Percentiles rank a stretch among this genome's conserved stretches.
These are phyloP conservation scores for Tagetes patula DNA, from an alignment of 129 eudicot species.

Conservation along the genomic window DNA sequence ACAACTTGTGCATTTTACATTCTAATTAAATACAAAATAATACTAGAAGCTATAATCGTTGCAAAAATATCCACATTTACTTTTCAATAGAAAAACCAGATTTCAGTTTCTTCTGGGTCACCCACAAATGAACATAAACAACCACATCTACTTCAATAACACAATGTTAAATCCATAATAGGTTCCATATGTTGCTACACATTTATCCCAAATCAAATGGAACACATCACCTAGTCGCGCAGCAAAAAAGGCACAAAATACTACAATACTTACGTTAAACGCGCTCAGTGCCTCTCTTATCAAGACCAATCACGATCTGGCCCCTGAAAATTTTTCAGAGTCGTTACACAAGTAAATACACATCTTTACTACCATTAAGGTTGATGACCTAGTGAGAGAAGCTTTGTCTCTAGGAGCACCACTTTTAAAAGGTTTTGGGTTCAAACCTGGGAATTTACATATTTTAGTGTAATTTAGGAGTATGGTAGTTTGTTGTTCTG, in stretches of 20 bases:
- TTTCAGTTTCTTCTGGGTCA: not conserved
- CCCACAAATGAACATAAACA: not conserved
- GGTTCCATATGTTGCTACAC: not conserved
- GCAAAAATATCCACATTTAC: not conserved
- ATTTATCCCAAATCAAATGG: conserved; percentile 5
- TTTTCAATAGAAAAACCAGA: not conserved
- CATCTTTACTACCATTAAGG: too few species aligned
- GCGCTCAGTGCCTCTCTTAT: conserved; percentile 27
- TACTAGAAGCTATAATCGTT: not conserved
- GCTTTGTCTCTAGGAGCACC: too few species aligned
- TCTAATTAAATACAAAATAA: not conserved
- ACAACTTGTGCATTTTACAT: not conserved
- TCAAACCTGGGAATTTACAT: too few species aligned
- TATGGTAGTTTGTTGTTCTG: too few species aligned
- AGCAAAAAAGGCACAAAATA: not conserved
- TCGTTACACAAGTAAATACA: not conserved
- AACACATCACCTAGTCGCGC: not conserved
- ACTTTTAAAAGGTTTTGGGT: too few species aligned
- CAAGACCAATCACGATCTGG: conserved; percentile 26
- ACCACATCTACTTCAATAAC: conserved; percentile 1
- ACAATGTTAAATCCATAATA: conserved; percentile 11
- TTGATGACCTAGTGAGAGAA: too few species aligned
- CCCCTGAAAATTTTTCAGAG: conserved; percentile 47
- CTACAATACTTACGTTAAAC: conserved; percentile 40
- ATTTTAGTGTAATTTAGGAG: too few species aligned